Conservation (phyloP, 345 rosid genomes). For the Pelargonium nanum region DNA sequence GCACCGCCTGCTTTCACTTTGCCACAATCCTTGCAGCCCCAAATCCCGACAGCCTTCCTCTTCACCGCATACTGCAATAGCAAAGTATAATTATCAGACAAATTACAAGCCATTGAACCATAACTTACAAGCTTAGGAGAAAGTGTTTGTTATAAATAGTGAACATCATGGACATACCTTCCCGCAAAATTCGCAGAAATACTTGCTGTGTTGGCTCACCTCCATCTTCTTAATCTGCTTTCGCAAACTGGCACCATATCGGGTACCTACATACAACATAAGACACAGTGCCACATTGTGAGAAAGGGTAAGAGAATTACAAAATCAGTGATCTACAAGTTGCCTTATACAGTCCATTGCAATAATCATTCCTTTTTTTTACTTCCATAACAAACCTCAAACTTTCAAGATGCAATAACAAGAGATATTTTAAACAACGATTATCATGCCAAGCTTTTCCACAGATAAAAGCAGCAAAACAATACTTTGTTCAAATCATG, state of each 20-base stretch:
- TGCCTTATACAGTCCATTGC: too few relatives aligned
- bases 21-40: constrained; percentile 89
- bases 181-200: constrained; percentile 67
- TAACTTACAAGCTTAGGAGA: not conserved
- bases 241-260: constrained; percentile 73
- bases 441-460: too few relatives aligned
- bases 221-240: constrained; percentile 80
- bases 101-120: too few relatives aligned
- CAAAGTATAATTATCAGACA: not conserved
- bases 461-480: too few relatives aligned
- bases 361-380: too few relatives aligned
- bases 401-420: too few relatives aligned
- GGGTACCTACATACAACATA: constrained; percentile 29
- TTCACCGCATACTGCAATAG: constrained; percentile 53
- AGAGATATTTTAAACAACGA: too few relatives aligned
- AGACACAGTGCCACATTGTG: not conserved
- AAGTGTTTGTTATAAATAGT: not conserved
- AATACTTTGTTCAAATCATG: too few relatives aligned
- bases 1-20: constrained; percentile 84
- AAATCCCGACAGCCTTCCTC: constrained; percentile 81
- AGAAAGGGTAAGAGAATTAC: too few relatives aligned
- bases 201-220: constrained; percentile 71
- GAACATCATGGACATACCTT: constrained; percentile 28
- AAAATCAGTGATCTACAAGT: too few relatives aligned
- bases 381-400: not conserved